Conservation (phyloP, 495 filamentous ascomycete species). For the Neurospora cerealis region DNA sequence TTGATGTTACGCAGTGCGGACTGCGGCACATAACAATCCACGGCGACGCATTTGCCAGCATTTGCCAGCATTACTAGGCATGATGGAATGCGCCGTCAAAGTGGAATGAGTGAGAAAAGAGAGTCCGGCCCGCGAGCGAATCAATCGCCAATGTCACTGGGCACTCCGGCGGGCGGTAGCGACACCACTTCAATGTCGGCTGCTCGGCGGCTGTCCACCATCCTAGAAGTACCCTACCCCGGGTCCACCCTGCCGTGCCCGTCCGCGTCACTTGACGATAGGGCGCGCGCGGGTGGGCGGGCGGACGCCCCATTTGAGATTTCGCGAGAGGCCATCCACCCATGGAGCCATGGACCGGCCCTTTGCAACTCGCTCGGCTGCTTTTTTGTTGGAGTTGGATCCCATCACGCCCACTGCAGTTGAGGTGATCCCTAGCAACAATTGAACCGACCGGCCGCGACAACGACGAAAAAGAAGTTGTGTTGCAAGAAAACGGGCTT, state of each 20-base stretch:
- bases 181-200: neutral
- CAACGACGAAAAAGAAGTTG: neutral
- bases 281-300: neutral
- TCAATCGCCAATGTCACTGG: neutral
- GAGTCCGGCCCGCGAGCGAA: neutral
- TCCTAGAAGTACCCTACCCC: neutral
- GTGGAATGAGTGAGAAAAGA: neutral
- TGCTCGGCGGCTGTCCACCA: neutral
- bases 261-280: neutral
- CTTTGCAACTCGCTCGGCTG: neutral
- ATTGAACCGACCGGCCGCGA: neutral
- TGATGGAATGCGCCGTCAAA: neutral
- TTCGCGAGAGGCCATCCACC: neutral
- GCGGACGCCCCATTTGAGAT: neutral
- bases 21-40: neutral
- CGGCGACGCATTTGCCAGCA: neutral
- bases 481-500: neutral
- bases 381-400: neutral
- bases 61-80: neutral
- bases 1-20: neutral
- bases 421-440: neutral
- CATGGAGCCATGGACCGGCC: neutral
- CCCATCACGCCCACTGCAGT: neutral
- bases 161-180: neutral
- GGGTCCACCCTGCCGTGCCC: neutral